Base-by-base conservation (phyloP, 2,329 filamentous ascomycete genomes). In the Raffaelea arxii region DNA sequence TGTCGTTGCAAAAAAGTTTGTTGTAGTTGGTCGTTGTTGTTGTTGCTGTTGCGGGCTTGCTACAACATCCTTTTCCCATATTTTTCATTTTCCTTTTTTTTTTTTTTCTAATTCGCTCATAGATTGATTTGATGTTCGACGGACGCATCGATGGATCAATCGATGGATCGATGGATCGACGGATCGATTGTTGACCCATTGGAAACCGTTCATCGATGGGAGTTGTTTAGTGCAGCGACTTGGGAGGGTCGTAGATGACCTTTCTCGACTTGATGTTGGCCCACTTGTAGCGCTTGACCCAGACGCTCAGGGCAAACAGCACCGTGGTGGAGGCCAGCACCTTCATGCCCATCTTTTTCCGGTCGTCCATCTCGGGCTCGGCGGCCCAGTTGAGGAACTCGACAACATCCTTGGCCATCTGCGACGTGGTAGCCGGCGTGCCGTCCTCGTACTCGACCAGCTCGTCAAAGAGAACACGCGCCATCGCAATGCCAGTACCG, bases 211-310 rank as follows among this genome's bases (percentile, higher is more conserved):
- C n/a, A n/a, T n/a, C n/a, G n/a, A n/a, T n/a, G n/a, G n/a, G n/a
- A n/a, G n/a, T n/a, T 30, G 2, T 35, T 36, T 51, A 53, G 51
- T 53, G 48, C 59, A 62, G 63, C 52, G 67, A 68, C 62, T 74
- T 72, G 46, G 88, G 88, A 53, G 88, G 86, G 65, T 82, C 85
- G 72, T 94, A 95, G 58, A 81, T 75, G 59, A 97, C 73, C 83
- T 97, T 95, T 64, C 92, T 84, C 59, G 89, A 85, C 84, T 98
- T 98, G 68, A 98, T 73, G 61, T 86, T 82, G 51, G 89, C 78
- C 92, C 92, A 98, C 82, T 97, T 98, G 83, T 98, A 98, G 74
- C 90, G 83, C 86, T 98, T 98, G 56, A 97, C 84, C 89, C 90
- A 98, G 59, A 98, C 80, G 67, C 86, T 94, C 61, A 97, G 62